Percentiles rank a stretch among this genome's conserved stretches.
phyloP scores from a whole-genome alignment of 202 grass and related monocot genomes.

The Hordeum pubiflorum region DNA sequence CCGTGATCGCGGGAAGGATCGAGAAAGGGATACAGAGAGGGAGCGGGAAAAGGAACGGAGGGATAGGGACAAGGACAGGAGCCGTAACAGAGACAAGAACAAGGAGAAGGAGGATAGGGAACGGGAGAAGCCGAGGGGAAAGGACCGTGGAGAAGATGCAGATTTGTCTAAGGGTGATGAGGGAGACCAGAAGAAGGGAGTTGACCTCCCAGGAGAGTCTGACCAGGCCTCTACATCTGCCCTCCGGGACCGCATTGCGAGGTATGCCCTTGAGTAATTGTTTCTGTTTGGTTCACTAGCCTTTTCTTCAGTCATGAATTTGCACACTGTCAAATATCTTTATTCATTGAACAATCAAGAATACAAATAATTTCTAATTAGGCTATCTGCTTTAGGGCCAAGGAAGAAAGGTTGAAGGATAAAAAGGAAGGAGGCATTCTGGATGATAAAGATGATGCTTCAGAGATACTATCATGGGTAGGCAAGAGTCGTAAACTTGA shows the following conservation, averaged over 20 bases:
- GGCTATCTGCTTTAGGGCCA: slow-evolving; percentile 54
- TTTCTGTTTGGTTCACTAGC: not conserved
- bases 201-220: slow-evolving; percentile 2
- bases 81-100: slow-evolving; percentile 35
- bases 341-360: slow-evolving; percentile 13
- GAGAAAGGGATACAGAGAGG: slow-evolving; percentile 38
- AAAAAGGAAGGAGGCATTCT: slow-evolving; percentile 58
- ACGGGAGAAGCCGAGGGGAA: slow-evolving; percentile 33
- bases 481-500: slow-evolving; percentile 72
- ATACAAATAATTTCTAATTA: slow-evolving; percentile 50
- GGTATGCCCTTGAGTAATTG: slow-evolving; percentile 28
- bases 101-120: slow-evolving; percentile 49
- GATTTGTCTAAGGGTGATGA: slow-evolving; percentile 35
- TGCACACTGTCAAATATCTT: not conserved
- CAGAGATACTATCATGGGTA: slow-evolving; percentile 79
- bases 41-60: slow-evolving; percentile 45
- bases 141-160: slow-evolving; percentile 32
- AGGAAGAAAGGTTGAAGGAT: slow-evolving; percentile 78
- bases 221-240: slow-evolving; percentile 19
- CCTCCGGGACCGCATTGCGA: slow-evolving; percentile 55
- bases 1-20: slow-evolving; percentile 40
- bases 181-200: slow-evolving; percentile 30
- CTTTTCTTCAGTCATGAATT: not conserved
- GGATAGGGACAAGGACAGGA: slow-evolving; percentile 58
- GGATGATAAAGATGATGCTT: slow-evolving; percentile 41